Percentiles rank a stretch among this genome's conserved stretches.
phyloP scores from a whole-genome alignment of 257 asterid genomes.

The Handroanthus guayacan region DNA sequence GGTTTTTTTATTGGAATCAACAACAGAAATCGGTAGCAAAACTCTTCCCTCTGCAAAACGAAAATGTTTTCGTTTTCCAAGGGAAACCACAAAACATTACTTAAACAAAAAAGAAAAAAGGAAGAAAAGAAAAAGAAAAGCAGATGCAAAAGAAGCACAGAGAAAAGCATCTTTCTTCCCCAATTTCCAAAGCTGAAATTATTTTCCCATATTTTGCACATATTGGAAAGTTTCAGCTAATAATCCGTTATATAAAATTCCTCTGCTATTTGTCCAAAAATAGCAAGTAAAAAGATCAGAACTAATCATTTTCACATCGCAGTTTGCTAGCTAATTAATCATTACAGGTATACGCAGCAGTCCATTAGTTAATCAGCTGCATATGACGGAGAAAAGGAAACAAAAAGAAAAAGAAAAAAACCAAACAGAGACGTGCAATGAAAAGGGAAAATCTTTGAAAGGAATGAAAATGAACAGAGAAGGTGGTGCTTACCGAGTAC shows the following conservation, averaged over 20 bases:
- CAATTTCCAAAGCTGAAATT: slow-evolving; percentile 44
- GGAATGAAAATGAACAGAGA: background rate
- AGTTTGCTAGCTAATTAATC: slow-evolving; percentile 16
- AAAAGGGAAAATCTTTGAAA: background rate
- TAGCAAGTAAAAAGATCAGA: slow-evolving; percentile 23
- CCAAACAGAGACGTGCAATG: slow-evolving; percentile 8
- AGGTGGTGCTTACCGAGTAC: slow-evolving; percentile 22
- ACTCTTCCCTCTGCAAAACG: slow-evolving; percentile 27
- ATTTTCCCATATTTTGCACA: background rate
- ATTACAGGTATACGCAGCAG: slow-evolving; percentile 25
- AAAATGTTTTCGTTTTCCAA: slow-evolving; percentile 16
- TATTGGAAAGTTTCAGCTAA: slow-evolving; percentile 28
- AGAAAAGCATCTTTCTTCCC: slow-evolving; percentile 34
- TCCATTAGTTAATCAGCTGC: slow-evolving; percentile 4
- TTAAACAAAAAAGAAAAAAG: background rate
- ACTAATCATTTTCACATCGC: slow-evolving; percentile 11
- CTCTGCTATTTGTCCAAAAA: slow-evolving; percentile 37
- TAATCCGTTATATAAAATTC: slow-evolving; percentile 18
- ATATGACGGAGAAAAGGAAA: background rate
- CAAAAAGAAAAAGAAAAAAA: background rate
- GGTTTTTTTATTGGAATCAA: slow-evolving; percentile 47
- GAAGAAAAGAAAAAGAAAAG: background rate
- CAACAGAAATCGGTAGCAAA: slow-evolving; percentile 38
- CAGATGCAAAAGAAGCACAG: slow-evolving; percentile 20
- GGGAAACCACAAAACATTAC: background rate